Evolutionary conservation across 78 protist species (phyloP), one percentile per base, ranked within the genome.

Genomic region (Pelomyxa schiedti): DNA sequence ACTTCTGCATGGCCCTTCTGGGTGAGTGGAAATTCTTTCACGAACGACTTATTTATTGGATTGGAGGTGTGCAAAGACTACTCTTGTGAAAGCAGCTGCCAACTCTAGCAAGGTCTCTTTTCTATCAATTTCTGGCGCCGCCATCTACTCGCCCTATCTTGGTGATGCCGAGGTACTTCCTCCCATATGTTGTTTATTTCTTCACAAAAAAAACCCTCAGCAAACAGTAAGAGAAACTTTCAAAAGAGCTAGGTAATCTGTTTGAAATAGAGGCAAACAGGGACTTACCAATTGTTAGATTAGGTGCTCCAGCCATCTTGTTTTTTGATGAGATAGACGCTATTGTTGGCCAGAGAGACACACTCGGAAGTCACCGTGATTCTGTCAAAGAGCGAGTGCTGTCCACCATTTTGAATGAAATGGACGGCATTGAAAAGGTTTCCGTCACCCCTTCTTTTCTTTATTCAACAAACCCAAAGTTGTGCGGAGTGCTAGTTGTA

Each of bases 321-420:
- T 94, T 94, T 72, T 58, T 94, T 66, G 97, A 94, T 77, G 97
- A 94, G 79, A 75, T 94, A 36, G 97, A 94, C 64, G 85, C 95
- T 16, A 69, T 94, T 8, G 95, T 78, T 32, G 81, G 91, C 42
- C 71, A 65, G 39, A 41, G 93, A 40, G 53, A 41, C 7, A 53
- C 68, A 8, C 28, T 30, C 3, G 72, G 40, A 4, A 37, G 29
- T 22, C 66, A 16, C 1, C 82, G 67, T 39, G 85, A 71, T 16
- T 53, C 69, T 26, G 83, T 63, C 1, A 74, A 66, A 5, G 77
- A 79, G 26, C 75, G 93, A 26, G 85, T 89, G 16, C 65, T 89
- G 0, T 53, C 86, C 7, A 82, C 90, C 66, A 75, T 89, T 40
- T 35, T 89, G 8, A 86, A 86, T 66, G 93, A 89, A 77, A 89